Base-by-base conservation (phyloP, 1,284 basidiomycete genomes). In the Tetrapyrgos nigripes region DNA sequence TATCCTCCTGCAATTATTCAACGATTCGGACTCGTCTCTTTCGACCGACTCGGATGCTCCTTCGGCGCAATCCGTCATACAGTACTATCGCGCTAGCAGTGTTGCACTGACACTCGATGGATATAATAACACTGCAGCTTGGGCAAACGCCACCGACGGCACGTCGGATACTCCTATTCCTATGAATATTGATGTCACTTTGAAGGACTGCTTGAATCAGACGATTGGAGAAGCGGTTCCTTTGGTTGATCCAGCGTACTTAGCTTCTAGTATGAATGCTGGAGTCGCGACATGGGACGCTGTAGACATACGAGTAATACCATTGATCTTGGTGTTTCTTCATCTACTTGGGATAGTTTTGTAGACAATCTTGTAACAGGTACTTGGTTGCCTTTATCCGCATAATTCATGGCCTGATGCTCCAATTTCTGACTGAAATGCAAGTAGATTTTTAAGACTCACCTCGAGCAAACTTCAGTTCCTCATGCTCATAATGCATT, bases 41-140 rank as follows among this genome's bases (percentile, higher is more conserved):
- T n/a, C n/a, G n/a, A 44, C 68, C 11, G 67, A 64, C 3, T 17
- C 57, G 19, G n/a, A n/a, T n/a, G 23, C 52, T 17, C 53, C 45
- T 13, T 11, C 17, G n/a, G 24, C 53, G 11, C 43, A 55, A 55
- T 55, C 53, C 14, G 47, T 65, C 17, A 63, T 66, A 21, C 66
- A 87, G 63, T 87, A 85, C 69, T 88, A 84, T 66, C 81, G 86
- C 37, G 82, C 83, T 24, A 84, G 82, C 67, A 80, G 76, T 50
- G 79, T 83, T 28, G 80, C 76, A 13, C 73, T 87, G 23, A 77
- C 79, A 8, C 73, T 89, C 19, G 83, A 87, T 60, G 85, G 85
- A 2, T 91, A 89, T 70, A 88, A 89, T 65, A 79, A 88, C 62
- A 83, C 85, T 0, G 73, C 76, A 48, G 73, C 76, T n/a, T 70